phyloP scores from a whole-genome alignment of 176 grass and related monocot species.

The Puya raimondii region DNA sequence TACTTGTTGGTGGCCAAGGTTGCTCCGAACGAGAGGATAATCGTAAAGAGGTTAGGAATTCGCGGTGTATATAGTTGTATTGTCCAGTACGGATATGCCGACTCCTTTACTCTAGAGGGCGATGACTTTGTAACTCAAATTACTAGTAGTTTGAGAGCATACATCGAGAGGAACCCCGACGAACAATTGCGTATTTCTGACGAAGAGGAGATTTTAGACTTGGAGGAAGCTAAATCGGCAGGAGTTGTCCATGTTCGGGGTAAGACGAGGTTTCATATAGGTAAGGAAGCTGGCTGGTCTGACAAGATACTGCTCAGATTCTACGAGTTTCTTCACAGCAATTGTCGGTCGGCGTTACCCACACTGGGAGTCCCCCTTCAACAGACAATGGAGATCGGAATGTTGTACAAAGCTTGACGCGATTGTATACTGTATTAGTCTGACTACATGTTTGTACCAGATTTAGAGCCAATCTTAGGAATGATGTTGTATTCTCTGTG shows the following conservation, averaged over 20 bases:
- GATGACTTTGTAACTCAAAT: constrained; percentile 40
- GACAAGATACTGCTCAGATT: constrained; percentile 54
- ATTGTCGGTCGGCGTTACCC: constrained; percentile 53
- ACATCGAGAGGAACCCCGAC: constrained; percentile 19
- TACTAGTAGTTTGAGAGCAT: constrained; percentile 13
- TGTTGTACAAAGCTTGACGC: constrained; percentile 54
- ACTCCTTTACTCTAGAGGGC: constrained; percentile 28
- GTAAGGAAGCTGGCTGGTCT: constrained; percentile 37
- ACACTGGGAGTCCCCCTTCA: constrained; percentile 42
- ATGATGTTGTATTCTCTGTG: too few species aligned
- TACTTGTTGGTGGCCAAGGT: constrained; percentile 27
- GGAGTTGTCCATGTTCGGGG: constrained; percentile 57
- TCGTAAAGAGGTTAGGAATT: constrained; percentile 5
- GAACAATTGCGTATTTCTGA: not conserved
- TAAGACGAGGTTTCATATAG: constrained; percentile 65
- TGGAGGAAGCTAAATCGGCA: constrained; percentile 35
- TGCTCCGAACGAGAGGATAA: constrained; percentile 27
- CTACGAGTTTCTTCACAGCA: constrained; percentile 71
- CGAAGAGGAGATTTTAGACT: constrained; percentile 24
- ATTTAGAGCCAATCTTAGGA: too few species aligned
- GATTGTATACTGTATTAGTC: not conserved
- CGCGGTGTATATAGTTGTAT: constrained; percentile 30
- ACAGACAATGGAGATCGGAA: constrained; percentile 71
- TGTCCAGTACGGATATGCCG: constrained; percentile 38
- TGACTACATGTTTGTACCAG: too few species aligned